Evolutionary conservation across 2,329 filamentous ascomycete genomes (phyloP), one percentile per base, ranked within the genome.

Genomic region (Zymoseptoria passerinii): DNA sequence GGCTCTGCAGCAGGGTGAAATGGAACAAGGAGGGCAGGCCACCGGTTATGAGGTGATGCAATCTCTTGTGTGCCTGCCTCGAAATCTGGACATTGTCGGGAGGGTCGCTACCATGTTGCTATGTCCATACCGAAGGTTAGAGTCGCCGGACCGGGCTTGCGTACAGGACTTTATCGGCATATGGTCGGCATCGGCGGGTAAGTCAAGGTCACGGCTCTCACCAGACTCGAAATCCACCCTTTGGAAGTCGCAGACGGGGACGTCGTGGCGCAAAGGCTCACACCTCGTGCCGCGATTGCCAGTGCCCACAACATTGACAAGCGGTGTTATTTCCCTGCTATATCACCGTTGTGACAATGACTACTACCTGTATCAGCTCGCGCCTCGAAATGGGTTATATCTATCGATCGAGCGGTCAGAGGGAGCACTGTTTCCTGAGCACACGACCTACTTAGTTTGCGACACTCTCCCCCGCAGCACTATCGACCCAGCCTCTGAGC

Each of bases 11-110:
- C 65, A 81, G 94, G 61, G 90, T 97, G 28, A 91, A 90, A 74
- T 97, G 94, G 90, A 97, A 97, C 73, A 96, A 94, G 76, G 92
- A 96, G 74, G 87, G 85, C 4, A 81, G 94, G 61, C 92, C 92
- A 62, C 94, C 94, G 1, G 86, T 95, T 55, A 96, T 96, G 92
- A 83, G 91, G 76, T 97, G 80, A 82, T 59, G 49, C 18, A 8
- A 5, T 52, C n/a, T n/a, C n/a, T n/a, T n/a, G n/a, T n/a, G n/a
- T n/a, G n/a, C 35, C 35, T 44, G n/a, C 35, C 35, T 44, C 35
- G 13, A 10, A 16, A 44, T 16, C 5, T 0, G 3, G 35, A 16
- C 16, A 13, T 44, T 44, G 35, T 4, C 35, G 35, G 16, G 35
- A 16, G 10, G 16, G 16, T 16, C 4, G 35, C 35, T 16, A 5